A percentile compares a stretch with the other conserved stretches of the same genome.
phyloP scores from a whole-genome alignment of 805 yeast genomes.

The Saccharomycodes ludwigii region DNA sequence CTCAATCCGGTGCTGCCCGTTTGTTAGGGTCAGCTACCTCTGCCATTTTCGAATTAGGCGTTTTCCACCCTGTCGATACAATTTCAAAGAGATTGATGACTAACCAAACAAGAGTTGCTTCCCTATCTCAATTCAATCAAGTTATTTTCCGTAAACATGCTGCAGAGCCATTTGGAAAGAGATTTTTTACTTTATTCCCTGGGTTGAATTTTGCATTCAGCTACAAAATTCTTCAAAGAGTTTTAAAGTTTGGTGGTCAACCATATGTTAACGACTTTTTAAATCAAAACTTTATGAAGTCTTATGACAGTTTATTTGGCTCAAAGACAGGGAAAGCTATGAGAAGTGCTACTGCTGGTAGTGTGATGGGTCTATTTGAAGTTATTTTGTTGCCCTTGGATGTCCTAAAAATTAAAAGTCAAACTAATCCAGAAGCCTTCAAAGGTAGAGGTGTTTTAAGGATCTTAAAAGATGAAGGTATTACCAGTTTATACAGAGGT shows the following conservation, averaged over 20 bases:
- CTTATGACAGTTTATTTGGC: slow-evolving; percentile 72
- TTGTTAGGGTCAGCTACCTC: slow-evolving; percentile 95
- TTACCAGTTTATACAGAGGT: slow-evolving; percentile 81
- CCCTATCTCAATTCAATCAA: slow-evolving; percentile 55
- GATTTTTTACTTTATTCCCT: slow-evolving; percentile 82
- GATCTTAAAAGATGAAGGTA: slow-evolving; percentile 80
- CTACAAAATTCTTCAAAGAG: slow-evolving; percentile 92
- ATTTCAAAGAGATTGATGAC: slow-evolving; percentile 92
- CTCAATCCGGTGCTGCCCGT: slow-evolving; percentile 77
- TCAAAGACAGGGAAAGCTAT: slow-evolving; percentile 95
- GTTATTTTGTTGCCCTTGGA: slow-evolving; percentile 90
- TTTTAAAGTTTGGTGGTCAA: slow-evolving; percentile 98
- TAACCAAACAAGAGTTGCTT: slow-evolving; percentile 57
- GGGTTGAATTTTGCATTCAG: slow-evolving; percentile 98
- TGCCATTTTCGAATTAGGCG: slow-evolving; percentile 91
- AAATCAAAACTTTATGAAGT: slow-evolving; percentile 54
- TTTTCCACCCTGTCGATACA: slow-evolving; percentile 98
- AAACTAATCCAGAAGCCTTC: slow-evolving; percentile 99
- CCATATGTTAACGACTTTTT: slow-evolving; percentile 95
- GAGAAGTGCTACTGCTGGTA: slow-evolving; percentile 95
- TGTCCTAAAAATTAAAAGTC: slow-evolving; percentile 95
- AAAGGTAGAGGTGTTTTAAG: slow-evolving; percentile 92
- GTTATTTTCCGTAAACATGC: slow-evolving; percentile 85
- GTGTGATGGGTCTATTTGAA: slow-evolving; percentile 95
- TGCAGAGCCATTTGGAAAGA: slow-evolving; percentile 49